Evolutionary conservation across 768 basidiomycete genomes (phyloP), one percentile per base, ranked within the genome.

Genomic region (Russula foetens): DNA sequence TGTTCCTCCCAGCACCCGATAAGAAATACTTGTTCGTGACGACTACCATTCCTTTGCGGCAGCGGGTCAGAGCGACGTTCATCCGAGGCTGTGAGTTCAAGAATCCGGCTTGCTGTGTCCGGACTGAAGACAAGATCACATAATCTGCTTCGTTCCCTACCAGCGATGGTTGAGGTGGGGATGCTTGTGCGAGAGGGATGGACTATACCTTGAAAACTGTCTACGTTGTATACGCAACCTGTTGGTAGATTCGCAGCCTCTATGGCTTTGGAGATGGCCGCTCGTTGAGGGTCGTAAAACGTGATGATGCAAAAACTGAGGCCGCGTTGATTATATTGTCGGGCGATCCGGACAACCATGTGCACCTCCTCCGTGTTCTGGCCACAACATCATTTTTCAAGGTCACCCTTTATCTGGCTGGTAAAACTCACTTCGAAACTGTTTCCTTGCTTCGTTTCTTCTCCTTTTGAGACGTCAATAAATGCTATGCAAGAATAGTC

Each of bases 221-320:
- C 59, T 8, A 60, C 59, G 28, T 60, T 60, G 46, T 41, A 43
- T 3, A 54, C 46, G 15, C 28, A 9, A 6, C 14, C 61, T 35
- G 79, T 74, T 4, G 74, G 75, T 6, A 74, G 68, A 9, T 71
- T 62, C 38, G 67, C 72, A 3, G 47, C 62, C 51, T 76, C 73
- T 33, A 82, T 67, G 8, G 58, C 62, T 23, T 58, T 66, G 53
- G 76, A 70, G 24, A 82, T 77, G 3, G 70, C 72, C 0, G 75
- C 74, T n/a, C 81, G 67, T 67, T 83, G 82, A 0, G 77, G 77
- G 60, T 82, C 81, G 59, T 83, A 83, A 0, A 79, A 81, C 2
- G 81, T 81, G 47, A 83, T 80, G 54, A 83, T 63, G 50, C 76
- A 76, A 53, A 79, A 81, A 0, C 77, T 12, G 35, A 60, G 58